Conservation (phyloP, 2,329 filamentous ascomycete genomes). For the Alternaria brassicae region DNA sequence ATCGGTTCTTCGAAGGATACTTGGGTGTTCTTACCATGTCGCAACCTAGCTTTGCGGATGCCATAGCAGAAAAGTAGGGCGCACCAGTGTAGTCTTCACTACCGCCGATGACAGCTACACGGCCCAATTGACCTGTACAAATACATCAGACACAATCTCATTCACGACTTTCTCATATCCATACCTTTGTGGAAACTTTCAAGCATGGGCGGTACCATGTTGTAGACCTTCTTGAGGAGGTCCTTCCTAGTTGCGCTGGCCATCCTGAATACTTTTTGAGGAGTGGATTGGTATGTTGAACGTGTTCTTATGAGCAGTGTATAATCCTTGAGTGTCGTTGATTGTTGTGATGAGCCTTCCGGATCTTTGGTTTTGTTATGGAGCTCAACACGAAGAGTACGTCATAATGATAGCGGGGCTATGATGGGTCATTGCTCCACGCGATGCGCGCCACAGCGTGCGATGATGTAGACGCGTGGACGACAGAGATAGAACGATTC, state of each 20-base stretch:
- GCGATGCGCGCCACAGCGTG: slow-evolving; percentile 26
- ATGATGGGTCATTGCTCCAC: slow-evolving; percentile 8
- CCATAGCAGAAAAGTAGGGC: slow-evolving; percentile 98
- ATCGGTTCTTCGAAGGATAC: slow-evolving; percentile 1
- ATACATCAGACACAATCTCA: slow-evolving; percentile 20
- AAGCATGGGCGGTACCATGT: slow-evolving; percentile 92
- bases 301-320: neutral
- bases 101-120: slow-evolving; percentile 92
- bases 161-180: neutral
- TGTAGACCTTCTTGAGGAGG: slow-evolving; percentile 80
- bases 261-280: slow-evolving; percentile 40
- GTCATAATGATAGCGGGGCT: slow-evolving; percentile 34
- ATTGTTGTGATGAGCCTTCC: slow-evolving; percentile 13
- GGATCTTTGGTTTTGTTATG: slow-evolving; percentile 18
- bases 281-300: neutral
- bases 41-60: slow-evolving; percentile 86
- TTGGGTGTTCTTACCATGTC: slow-evolving; percentile 72
- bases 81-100: slow-evolving; percentile 97
- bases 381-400: slow-evolving; percentile 18
- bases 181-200: slow-evolving; percentile 95
- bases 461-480: slow-evolving; percentile 4
- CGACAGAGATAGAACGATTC: neutral
- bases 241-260: slow-evolving; percentile 71
- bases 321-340: neutral
- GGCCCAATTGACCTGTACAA: slow-evolving; percentile 79